phyloP scores from a whole-genome alignment of 495 filamentous ascomycete species.

The Pseudotulostoma volvatum region DNA sequence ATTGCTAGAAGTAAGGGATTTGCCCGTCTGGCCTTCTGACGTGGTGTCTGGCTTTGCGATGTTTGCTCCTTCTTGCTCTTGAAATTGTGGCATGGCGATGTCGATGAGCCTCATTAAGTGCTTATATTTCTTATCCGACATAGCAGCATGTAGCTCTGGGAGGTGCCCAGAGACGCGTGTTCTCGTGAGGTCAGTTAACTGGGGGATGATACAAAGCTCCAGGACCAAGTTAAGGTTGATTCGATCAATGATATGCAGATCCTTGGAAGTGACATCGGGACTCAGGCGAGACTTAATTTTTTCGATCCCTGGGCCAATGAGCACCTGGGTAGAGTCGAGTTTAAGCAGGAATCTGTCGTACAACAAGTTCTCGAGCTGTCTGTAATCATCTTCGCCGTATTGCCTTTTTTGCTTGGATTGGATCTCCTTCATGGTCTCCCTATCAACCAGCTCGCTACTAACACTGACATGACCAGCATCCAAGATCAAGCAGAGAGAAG shows the following conservation, averaged over 20 bases:
- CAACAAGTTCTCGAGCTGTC: constrained; percentile 72
- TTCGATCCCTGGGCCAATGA: constrained; percentile 89
- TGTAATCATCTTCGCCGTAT: constrained; percentile 79
- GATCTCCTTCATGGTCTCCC: constrained; percentile 70
- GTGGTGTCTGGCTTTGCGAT: constrained; percentile 5
- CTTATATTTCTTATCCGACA: constrained; percentile 93
- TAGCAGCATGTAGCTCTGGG: constrained; percentile 76
- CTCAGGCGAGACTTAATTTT: constrained; percentile 74
- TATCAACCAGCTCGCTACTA: constrained; percentile 83
- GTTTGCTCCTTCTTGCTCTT: constrained; percentile 27
- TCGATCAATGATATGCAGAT: constrained; percentile 82
- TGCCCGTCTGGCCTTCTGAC: constrained; percentile 17
- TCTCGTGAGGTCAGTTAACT: constrained; percentile 83
- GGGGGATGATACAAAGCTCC: constrained; percentile 84
- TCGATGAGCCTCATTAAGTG: constrained; percentile 90
- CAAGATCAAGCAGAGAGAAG: constrained; percentile 73
- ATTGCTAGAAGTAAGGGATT: constrained; percentile 16
- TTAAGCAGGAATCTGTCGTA: constrained; percentile 92
- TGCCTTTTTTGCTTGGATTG: constrained; percentile 79
- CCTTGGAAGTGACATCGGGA: constrained; percentile 46
- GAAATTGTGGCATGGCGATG: constrained; percentile 79
- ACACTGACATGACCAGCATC: constrained; percentile 93
- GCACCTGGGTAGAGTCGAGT: constrained; percentile 79
- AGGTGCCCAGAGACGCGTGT: constrained; percentile 81
- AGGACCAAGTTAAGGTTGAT: constrained; percentile 94